Conservation (phyloP, 2,329 filamentous ascomycete species). For the Tolypocladium ophioglossoides region DNA sequence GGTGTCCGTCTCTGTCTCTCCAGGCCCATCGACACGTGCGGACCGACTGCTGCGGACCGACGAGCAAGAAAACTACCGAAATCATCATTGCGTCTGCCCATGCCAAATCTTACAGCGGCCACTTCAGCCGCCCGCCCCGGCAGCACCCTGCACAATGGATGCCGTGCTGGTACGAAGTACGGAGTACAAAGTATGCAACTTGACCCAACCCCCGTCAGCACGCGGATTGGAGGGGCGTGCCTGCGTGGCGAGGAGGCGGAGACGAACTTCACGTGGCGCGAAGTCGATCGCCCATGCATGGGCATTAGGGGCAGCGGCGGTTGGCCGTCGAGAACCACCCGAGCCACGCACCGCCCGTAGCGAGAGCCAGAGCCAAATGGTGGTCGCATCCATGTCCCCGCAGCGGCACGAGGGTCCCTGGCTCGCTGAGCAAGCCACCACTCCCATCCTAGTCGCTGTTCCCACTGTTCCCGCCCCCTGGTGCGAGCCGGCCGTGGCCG, state of each 20-base stretch:
- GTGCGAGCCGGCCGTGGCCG: not conserved
- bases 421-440: conserved; percentile 13
- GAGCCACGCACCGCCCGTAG: not conserved
- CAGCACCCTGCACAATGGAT: not conserved
- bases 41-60: not conserved
- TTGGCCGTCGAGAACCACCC: not conserved
- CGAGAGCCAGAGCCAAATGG: not conserved
- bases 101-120: not conserved
- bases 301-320: not conserved
- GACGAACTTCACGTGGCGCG: conserved; percentile 5
- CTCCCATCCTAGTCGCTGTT: conserved; percentile 5
- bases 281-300: conserved; percentile 1
- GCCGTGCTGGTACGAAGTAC: not conserved
- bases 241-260: not conserved
- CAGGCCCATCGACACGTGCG: not conserved
- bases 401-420: conserved; percentile 20
- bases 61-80: not conserved
- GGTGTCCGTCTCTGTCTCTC: not conserved
- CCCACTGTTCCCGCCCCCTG: not conserved
- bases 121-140: not conserved
- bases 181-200: not conserved
- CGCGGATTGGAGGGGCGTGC: not conserved
- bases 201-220: not conserved
- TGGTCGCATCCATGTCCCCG: conserved; percentile 2
- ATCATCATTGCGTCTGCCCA: not conserved